A percentile compares a stretch with the other conserved stretches of the same genome.
phyloP scores from a whole-genome alignment of 805 yeast genomes.

The Wickerhamiella alocasiicola region DNA sequence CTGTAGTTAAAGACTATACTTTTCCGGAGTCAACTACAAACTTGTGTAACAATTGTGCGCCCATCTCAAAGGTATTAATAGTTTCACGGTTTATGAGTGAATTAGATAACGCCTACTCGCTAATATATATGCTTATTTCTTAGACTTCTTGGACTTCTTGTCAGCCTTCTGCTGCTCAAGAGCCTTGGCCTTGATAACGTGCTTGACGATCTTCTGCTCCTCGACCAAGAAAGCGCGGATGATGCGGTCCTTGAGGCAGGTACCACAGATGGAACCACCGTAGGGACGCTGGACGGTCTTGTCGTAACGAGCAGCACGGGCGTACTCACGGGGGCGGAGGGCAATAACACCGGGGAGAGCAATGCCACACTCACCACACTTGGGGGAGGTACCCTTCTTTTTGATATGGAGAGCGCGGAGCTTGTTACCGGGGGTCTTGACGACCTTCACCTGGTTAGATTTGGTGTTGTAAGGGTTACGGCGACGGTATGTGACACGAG shows the following conservation, averaged over 20 bases:
- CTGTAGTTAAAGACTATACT: no score
- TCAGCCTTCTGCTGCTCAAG: conserved; percentile 44
- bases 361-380: conserved; percentile 50
- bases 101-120: conserved; percentile 5
- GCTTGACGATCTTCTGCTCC: conserved; percentile 99
- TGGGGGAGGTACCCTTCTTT: conserved; percentile 69
- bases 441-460: conserved; percentile 99
- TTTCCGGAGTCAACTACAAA: no score
- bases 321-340: conserved; percentile 97
- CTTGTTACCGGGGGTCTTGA: conserved; percentile 99
- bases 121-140: conserved; percentile 21
- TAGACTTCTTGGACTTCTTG: conserved; percentile 18
- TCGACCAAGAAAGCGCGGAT: conserved; percentile 99
- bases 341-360: conserved; percentile 81
- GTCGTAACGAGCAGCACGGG: conserved; percentile 86
- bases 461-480: conserved; percentile 99
- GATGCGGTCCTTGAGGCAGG: conserved; percentile 97
- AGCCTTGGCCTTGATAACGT: conserved; percentile 94
- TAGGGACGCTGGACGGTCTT: conserved; percentile 98
- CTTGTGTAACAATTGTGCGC: no score
- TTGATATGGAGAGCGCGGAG: conserved; percentile 95
- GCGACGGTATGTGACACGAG: conserved; percentile 98
- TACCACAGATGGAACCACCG: conserved; percentile 98
- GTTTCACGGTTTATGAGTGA: no score
- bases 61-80: no score